phyloP scores from a whole-genome alignment of 176 grass and related monocot species.

The Themeda triandra region DNA sequence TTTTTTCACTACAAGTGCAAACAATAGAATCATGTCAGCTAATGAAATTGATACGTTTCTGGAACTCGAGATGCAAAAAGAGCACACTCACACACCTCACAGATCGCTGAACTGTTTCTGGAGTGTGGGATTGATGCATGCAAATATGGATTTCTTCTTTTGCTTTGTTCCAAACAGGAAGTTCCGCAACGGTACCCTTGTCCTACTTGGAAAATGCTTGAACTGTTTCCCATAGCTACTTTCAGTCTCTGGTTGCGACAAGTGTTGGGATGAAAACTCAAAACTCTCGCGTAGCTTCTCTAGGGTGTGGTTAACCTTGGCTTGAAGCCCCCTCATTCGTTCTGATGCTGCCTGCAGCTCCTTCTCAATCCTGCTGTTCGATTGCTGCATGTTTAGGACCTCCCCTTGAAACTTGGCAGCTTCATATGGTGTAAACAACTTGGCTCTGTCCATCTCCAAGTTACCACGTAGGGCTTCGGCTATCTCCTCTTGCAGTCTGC shows the following conservation, averaged over 20 bases:
- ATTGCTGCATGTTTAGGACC: conserved; percentile 77
- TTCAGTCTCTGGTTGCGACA: conserved; percentile 10
- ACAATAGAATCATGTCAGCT: conserved; percentile 4
- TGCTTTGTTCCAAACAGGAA: conserved; percentile 75
- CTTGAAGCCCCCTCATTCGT: conserved; percentile 51
- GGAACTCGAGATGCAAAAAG: neutral
- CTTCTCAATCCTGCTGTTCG: conserved; percentile 53
- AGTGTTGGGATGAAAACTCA: conserved; percentile 36
- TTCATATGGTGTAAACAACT: conserved; percentile 55
- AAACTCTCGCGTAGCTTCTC: conserved; percentile 53
- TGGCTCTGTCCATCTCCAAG: conserved; percentile 35
- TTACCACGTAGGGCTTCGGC: conserved; percentile 38
- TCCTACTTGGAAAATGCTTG: conserved; percentile 62
- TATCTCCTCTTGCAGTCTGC: conserved; percentile 76
- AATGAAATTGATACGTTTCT: neutral
- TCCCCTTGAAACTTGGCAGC: conserved; percentile 84
- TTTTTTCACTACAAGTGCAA: conserved; percentile 30
- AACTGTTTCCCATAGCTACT: conserved; percentile 39
- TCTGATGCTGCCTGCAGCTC: conserved; percentile 54
- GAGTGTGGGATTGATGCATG: conserved; percentile 58
- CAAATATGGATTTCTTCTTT: conserved; percentile 76
- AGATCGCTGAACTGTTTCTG: conserved; percentile 64
- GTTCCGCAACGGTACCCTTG: conserved; percentile 59
- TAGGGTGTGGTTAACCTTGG: conserved; percentile 48
- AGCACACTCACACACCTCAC: conserved; percentile 11